Base-by-base conservation (phyloP, 176 grass and related monocot genomes). In the Bonia amplexicaulis region DNA sequence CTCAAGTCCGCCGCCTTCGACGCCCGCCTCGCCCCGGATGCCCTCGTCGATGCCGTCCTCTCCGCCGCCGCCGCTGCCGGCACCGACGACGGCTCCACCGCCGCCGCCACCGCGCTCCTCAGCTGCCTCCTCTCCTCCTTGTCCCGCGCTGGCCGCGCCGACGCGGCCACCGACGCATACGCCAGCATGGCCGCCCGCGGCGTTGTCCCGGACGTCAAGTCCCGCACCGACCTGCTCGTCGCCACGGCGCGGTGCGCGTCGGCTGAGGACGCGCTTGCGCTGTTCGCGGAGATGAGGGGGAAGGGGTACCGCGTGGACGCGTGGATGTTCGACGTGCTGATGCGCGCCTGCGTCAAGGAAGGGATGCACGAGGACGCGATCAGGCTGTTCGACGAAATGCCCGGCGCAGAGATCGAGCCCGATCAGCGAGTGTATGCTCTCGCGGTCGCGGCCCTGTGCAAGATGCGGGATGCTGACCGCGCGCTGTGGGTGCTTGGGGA, bases 331-430 rank as follows among this genome's bases (percentile, higher is more conserved):
- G 88, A 91, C 31, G 79, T 73, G 31, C 81, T 93, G 45, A 92
- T 94, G 89, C 73, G 83, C 45, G 71, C 87, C 2, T 97, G 89
- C 55, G 69, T 90, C 47, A 86, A 79, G 61, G 84, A 55, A 80
- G 83, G 76, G 68, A 93, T 87, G 71, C 73, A 81, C 25, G 60
- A 69, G 42, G 79, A 88, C 17, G 87, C 86, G 0, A 72, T 95
- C 47, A 87, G 82, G 79, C 92, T 91, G 79, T 91, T 97, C 41
- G 90, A 87, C 19, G 95, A 97, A 93, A 90, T 95, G 82, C 66
- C 69, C 6, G 76, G 57, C 1, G 25, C 39, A 0, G 82, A 89
- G 67, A 42, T 93, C 61, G 26, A 87, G 65, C 87, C 85, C 2
- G 77, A 97, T 69, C 48, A 35, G 47, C 79, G 25, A 9, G 44